Conservation (phyloP, 1,284 basidiomycete species). For the Vanrija sp. region DNA sequence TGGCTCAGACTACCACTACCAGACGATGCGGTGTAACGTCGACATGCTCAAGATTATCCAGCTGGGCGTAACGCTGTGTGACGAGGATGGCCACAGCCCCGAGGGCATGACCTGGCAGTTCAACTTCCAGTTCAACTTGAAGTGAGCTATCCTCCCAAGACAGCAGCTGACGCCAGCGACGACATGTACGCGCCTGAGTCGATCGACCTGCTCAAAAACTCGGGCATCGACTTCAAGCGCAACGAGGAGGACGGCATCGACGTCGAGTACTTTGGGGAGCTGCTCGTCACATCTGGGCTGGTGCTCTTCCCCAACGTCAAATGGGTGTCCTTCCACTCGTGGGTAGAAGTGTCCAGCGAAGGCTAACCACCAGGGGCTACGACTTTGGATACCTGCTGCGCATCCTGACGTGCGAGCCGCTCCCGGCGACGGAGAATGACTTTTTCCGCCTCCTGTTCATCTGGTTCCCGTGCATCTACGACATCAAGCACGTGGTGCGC, state of each 20-base stretch:
- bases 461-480: conserved; percentile 97
- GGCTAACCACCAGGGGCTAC: conserved; percentile 68
- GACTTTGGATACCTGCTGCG: conserved; percentile 99
- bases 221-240: conserved; percentile 91
- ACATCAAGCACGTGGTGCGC: conserved; percentile 96
- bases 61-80: conserved; percentile 88
- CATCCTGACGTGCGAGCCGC: conserved; percentile 78
- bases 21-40: conserved; percentile 98
- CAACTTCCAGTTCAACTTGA: conserved; percentile 91
- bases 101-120: conserved; percentile 98
- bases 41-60: conserved; percentile 98
- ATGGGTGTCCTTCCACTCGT: conserved; percentile 99
- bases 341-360: conserved; percentile 38
- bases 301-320: conserved; percentile 84
- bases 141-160: conserved; percentile 54
- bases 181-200: conserved; percentile 99
- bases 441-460: conserved; percentile 85
- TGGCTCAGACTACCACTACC: conserved; percentile 97
- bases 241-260: conserved; percentile 89
- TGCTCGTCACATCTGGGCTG: conserved; percentile 92
- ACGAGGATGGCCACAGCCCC: conserved; percentile 87
- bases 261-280: conserved; percentile 93
- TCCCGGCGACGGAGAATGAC: conserved; percentile 82
- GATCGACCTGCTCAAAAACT: conserved; percentile 88
- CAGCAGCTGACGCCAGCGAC: conserved; percentile 55